Evolutionary conservation across 2,329 filamentous ascomycete genomes (phyloP), one percentile per base, ranked within the genome.

Genomic region (Neofusicoccum laricinum): DNA sequence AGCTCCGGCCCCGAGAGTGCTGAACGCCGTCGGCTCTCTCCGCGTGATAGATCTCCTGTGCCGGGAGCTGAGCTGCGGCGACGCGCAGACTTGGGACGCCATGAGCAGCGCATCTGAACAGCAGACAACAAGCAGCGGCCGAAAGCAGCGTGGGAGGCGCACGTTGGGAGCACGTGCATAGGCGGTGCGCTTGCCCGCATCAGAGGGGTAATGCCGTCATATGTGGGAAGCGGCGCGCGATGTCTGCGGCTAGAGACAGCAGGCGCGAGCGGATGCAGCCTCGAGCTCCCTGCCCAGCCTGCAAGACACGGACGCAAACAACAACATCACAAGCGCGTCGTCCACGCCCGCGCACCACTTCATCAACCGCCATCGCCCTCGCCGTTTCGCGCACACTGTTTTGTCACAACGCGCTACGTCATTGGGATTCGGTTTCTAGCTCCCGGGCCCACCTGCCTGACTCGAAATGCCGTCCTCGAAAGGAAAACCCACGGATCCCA

Each of bases 401-500:
- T 6, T 17, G 15, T 21, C 32, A 15, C 6, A 14, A 17, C 25
- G 6, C 4, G 34, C 38, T 32, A 30, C 49, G 38, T 57, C 51
- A 14, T 32, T 21, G 51, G 14, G 15, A 21, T 19, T 32, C 14
- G 32, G 38, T 36, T 19, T 25, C 36, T 36, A 4, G 21, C 11
- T 38, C 4, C 25, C 25, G 8, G 53, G 4, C 32, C 25, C 17
- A 3, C 21, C 51, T 14, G n/a, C 6, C 46, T 30, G 45, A 15
- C 2, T 15, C 50, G 71, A 67, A 6, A 79, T 80, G 79, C 70
- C 73, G 4, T 80, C 78, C 25, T 76, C 75, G 25, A 81, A 79
- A 66, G 79, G 79, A 68, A 82, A 79, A 65, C 78, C 78, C 11
- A 80, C 79, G 4, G 78, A 81, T 67, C 77, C 78, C 1, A 77